Evolutionary conservation across 2,329 filamentous ascomycete species (phyloP).

Genomic region (Westerdykella sp.): DNA sequence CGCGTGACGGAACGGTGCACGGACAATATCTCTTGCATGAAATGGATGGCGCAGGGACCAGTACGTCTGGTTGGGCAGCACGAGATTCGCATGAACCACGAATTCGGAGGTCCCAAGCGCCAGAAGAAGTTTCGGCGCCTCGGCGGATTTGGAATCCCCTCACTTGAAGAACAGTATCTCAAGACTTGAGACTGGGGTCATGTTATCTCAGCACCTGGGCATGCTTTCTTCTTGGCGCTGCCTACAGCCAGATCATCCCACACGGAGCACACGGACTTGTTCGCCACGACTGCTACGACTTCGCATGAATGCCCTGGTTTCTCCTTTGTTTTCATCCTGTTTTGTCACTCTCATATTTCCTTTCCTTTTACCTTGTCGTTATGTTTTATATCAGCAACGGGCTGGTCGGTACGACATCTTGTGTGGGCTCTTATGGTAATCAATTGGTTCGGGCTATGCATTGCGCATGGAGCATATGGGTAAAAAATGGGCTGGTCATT

Average conservation of each 20-base stretch:
- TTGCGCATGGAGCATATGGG: slow-evolving; percentile 29
- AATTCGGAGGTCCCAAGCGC: slow-evolving; percentile 10
- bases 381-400: slow-evolving; percentile 7
- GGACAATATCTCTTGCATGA: slow-evolving; percentile 11
- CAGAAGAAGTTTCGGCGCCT: slow-evolving; percentile 16
- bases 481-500: slow-evolving; percentile 19
- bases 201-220: no score
- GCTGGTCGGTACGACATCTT: slow-evolving; percentile 11
- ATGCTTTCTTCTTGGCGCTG: no score
- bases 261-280: background rate
- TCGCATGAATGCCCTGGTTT: slow-evolving; percentile 17
- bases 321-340: slow-evolving; percentile 7
- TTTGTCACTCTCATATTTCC: slow-evolving; percentile 8
- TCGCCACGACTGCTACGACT: slow-evolving; percentile 19
- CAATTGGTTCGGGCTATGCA: slow-evolving; percentile 15
- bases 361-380: slow-evolving; percentile 10
- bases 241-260: background rate
- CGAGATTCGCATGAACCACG: slow-evolving; percentile 11
- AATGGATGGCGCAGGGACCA: slow-evolving; percentile 11
- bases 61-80: slow-evolving; percentile 6
- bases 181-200: no score
- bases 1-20: slow-evolving; percentile 17
- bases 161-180: background rate
- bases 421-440: slow-evolving; percentile 6
- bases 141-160: slow-evolving; percentile 15